Conservation (phyloP, 768 basidiomycete species). For the Suillus hirtellus region DNA sequence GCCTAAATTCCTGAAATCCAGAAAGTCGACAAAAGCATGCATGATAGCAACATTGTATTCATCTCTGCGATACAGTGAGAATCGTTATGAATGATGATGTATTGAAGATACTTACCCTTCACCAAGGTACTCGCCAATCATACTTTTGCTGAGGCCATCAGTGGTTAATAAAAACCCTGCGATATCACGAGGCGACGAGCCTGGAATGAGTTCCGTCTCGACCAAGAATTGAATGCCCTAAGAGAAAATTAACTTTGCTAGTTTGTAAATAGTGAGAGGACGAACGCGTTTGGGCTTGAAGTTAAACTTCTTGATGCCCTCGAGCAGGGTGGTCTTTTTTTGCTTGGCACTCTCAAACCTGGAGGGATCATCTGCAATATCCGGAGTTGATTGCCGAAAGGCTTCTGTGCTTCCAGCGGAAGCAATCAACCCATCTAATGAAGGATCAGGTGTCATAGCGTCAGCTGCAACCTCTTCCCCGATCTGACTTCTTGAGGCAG, state of each 20-base stretch:
- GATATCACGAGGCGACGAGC: slow-evolving; percentile 70
- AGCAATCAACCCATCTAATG: slow-evolving; percentile 54
- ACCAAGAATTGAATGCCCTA: slow-evolving; percentile 90
- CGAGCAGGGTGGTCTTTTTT: slow-evolving; percentile 90
- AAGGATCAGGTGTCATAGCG: slow-evolving; percentile 54
- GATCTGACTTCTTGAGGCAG: slow-evolving; percentile 44
- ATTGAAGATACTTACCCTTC: slow-evolving; percentile 72
- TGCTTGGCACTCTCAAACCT: slow-evolving; percentile 95
- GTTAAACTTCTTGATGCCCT: slow-evolving; percentile 97
- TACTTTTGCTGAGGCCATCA: slow-evolving; percentile 91
- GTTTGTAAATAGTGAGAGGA: slow-evolving; percentile 12
- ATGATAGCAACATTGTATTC: slow-evolving; percentile 88
- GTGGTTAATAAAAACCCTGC: slow-evolving; percentile 84
- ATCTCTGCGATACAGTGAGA: slow-evolving; percentile 52
- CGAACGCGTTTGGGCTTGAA: slow-evolving; percentile 95
- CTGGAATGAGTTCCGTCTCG: slow-evolving; percentile 84
- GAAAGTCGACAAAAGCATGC: slow-evolving; percentile 94
- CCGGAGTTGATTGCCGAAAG: slow-evolving; percentile 71
- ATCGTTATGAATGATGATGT: neutral
- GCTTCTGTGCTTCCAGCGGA: slow-evolving; percentile 51
- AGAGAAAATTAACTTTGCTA: slow-evolving; percentile 4
- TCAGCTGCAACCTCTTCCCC: slow-evolving; percentile 58
- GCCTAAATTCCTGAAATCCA: slow-evolving; percentile 78
- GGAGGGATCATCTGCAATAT: slow-evolving; percentile 84
- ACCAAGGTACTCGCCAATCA: slow-evolving; percentile 98